Evolutionary conservation across 306 rosid species (phyloP).

Genomic region (Echinosophora koreensis): DNA sequence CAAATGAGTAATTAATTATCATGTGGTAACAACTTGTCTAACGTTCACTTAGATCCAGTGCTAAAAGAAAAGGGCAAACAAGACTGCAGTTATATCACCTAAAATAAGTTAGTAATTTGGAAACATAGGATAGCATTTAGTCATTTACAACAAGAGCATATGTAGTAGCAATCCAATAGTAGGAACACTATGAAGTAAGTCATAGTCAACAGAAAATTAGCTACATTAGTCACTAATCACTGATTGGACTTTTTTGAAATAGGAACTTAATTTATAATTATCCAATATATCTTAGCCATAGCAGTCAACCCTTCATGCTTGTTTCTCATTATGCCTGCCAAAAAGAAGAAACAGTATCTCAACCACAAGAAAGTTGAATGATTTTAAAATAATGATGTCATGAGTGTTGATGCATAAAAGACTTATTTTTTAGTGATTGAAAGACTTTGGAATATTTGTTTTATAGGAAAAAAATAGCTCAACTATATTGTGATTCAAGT

Average conservation of each 20-base stretch:
- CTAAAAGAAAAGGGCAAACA: conserved; percentile 23
- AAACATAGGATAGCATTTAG: not conserved
- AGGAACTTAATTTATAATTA: not conserved
- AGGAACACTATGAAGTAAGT: not conserved
- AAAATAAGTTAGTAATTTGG: not conserved
- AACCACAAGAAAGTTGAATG: not conserved
- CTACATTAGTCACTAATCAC: not conserved
- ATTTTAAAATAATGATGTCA: not conserved
- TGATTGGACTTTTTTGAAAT: not conserved
- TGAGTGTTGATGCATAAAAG: not conserved
- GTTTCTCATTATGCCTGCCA: not conserved
- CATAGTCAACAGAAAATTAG: not conserved
- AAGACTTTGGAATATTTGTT: not conserved
- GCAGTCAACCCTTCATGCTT: not conserved
- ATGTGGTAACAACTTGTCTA: conserved; percentile 9
- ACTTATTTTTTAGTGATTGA: not conserved
- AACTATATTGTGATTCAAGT: not conserved
- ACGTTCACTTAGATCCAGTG: not conserved
- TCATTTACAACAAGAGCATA: not conserved
- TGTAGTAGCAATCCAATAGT: not conserved
- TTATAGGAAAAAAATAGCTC: not conserved
- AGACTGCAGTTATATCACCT: not conserved
- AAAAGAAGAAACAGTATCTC: not conserved
- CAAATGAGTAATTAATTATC: not conserved
- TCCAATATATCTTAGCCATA: not conserved